These are phyloP conservation scores for Candida sanyaensis DNA, from an alignment of 1,139 yeast genomes.

Conservation along the genomic window DNA sequence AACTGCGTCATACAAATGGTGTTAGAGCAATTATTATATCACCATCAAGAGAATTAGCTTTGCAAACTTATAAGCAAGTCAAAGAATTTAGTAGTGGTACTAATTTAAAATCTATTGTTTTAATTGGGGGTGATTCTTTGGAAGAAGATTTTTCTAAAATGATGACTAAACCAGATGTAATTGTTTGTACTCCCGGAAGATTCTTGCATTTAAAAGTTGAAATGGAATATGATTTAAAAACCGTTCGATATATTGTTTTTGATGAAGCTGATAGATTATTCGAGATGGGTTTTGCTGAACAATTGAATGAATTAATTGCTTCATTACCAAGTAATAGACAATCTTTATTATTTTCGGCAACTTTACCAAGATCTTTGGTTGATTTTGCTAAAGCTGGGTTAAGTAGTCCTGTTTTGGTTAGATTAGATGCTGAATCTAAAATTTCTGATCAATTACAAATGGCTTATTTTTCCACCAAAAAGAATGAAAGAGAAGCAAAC, in stretches of 20 bases:
- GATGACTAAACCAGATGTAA: conserved; percentile 92
- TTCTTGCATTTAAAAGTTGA: conserved; percentile 94
- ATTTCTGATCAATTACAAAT: conserved; percentile 88
- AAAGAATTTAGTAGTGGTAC: conserved; percentile 87
- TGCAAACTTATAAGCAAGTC: conserved; percentile 86
- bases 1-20: conserved; percentile 79
- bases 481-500: conserved; percentile 88
- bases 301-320: conserved; percentile 84
- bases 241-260: conserved; percentile 87
- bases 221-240: conserved; percentile 82
- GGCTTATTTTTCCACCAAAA: conserved; percentile 81
- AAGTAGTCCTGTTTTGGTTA: conserved; percentile 84
- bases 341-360: conserved; percentile 89
- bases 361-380: conserved; percentile 87
- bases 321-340: conserved; percentile 83
- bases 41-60: conserved; percentile 86
- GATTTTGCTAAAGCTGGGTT: conserved; percentile 98
- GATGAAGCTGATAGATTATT: conserved; percentile 98
- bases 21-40: conserved; percentile 86
- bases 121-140: conserved; percentile 96
- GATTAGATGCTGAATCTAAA: conserved; percentile 90
- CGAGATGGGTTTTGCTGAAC: conserved; percentile 97
- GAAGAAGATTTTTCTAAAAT: conserved; percentile 94
- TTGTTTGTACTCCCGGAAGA: conserved; percentile 98
- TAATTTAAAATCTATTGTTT: conserved; percentile 73